Percentiles rank a stretch among this genome's conserved stretches.
These are phyloP conservation scores for Apiotrichum domesticum DNA, from an alignment of 1,284 basidiomycete species.

Conservation along the genomic window DNA sequence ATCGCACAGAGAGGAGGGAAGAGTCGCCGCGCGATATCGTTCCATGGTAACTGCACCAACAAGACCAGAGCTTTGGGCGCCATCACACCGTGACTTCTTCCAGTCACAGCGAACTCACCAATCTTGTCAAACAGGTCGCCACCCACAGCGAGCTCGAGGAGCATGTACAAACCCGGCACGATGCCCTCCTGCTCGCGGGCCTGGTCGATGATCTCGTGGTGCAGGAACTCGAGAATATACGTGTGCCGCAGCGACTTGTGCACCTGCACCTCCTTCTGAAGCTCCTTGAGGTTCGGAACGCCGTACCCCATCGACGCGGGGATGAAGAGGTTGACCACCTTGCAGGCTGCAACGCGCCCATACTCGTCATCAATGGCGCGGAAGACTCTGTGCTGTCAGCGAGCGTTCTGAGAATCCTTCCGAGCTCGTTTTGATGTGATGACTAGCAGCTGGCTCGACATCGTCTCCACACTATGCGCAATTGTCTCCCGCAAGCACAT, in stretches of 20 bases:
- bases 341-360: conserved; percentile 68
- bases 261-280: conserved; percentile 90
- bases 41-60: too few species aligned
- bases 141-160: conserved; percentile 85
- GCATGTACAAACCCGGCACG: conserved; percentile 79
- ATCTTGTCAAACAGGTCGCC: conserved; percentile 99
- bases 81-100: background rate
- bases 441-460: too few species aligned
- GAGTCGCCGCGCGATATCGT: too few species aligned
- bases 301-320: conserved; percentile 28
- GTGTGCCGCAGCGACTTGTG: conserved; percentile 74
- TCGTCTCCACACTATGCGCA: too few species aligned
- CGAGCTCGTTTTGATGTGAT: too few species aligned
- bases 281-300: conserved; percentile 55
- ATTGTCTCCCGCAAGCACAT: too few species aligned
- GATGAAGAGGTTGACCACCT: conserved; percentile 59
- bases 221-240: conserved; percentile 80
- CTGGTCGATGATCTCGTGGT: conserved; percentile 66
- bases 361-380: conserved; percentile 64
- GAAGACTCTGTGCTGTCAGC: conserved; percentile 58
- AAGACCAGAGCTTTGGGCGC: too few species aligned
- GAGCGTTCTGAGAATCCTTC: too few species aligned
- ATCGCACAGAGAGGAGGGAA: background rate
- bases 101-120: conserved; percentile 51
- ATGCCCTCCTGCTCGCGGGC: conserved; percentile 51